These are phyloP conservation scores for Neurospora sp. DNA, from an alignment of 495 filamentous ascomycete genomes.

Conservation along the genomic window DNA sequence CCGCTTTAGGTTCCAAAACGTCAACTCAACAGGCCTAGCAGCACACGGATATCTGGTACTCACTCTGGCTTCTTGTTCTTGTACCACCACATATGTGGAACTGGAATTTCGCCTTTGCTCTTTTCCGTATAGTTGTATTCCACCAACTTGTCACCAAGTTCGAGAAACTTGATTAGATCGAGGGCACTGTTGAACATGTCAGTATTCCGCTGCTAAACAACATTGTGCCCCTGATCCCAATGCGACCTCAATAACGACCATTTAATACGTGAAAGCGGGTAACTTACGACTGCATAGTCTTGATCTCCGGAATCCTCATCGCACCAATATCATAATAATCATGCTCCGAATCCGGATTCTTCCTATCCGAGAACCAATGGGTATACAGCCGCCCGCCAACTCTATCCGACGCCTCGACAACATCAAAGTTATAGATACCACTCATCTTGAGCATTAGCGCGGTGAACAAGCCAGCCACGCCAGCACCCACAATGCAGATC, in stretches of 20 bases:
- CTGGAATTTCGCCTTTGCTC: not conserved
- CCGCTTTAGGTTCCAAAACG: not conserved
- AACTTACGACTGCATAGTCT: conserved; percentile 12
- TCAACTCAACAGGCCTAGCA: not conserved
- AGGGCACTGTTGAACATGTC: not conserved
- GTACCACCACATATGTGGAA: not conserved
- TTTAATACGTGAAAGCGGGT: not conserved
- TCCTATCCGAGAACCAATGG: conserved; percentile 13
- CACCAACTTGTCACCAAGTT: not conserved
- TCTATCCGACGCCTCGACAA: conserved; percentile 21
- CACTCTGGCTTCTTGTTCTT: not conserved
- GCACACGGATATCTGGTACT: not conserved
- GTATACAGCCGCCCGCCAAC: conserved; percentile 25
- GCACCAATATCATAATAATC: conserved; percentile 37
- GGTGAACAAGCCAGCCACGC: conserved; percentile 26
- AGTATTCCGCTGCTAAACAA: not conserved
- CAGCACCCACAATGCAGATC: conserved; percentile 32
- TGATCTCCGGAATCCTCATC: conserved; percentile 29
- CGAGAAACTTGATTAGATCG: not conserved
- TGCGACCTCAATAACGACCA: not conserved
- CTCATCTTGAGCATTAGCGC: conserved; percentile 26
- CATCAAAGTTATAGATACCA: conserved; percentile 16
- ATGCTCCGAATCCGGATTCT: conserved; percentile 6
- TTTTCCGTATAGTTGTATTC: not conserved
- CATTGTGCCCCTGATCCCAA: not conserved